A percentile compares a stretch with the other conserved stretches of the same genome.
phyloP scores from a whole-genome alignment of 179 eudicot genomes.

The Beta lomatogona region DNA sequence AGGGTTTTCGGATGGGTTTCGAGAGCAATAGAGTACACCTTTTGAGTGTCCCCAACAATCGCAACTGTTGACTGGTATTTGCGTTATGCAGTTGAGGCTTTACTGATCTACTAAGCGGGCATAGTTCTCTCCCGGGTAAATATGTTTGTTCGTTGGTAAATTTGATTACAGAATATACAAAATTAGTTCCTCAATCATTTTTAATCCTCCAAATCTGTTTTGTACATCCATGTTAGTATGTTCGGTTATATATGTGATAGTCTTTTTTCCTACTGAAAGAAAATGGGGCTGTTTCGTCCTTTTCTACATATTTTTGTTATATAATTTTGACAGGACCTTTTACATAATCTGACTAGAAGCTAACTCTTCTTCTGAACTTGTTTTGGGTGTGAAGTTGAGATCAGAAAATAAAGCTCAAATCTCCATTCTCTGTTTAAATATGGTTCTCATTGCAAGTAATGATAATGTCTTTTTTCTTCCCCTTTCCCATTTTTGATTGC shows the following conservation, averaged over 20 bases:
- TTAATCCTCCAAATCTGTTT: neutral
- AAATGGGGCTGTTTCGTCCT: neutral
- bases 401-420: neutral
- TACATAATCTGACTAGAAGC: neutral
- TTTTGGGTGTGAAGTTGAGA: neutral
- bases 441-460: neutral
- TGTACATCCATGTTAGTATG: neutral
- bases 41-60: neutral
- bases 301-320: neutral
- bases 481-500: neutral
- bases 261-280: neutral
- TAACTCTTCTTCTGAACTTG: neutral
- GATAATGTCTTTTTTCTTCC: neutral
- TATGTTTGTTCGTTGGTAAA: too few species aligned
- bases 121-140: neutral
- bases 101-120: neutral
- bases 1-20: neutral
- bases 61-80: neutral
- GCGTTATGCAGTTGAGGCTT: neutral
- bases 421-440: neutral
- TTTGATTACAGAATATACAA: neutral
- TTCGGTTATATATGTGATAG: neutral
- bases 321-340: neutral
- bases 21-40: neutral
- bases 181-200: neutral